These are phyloP conservation scores for Paracamarosporium sp. DNA, from an alignment of 2,329 filamentous ascomycete species.

Conservation along the genomic window DNA sequence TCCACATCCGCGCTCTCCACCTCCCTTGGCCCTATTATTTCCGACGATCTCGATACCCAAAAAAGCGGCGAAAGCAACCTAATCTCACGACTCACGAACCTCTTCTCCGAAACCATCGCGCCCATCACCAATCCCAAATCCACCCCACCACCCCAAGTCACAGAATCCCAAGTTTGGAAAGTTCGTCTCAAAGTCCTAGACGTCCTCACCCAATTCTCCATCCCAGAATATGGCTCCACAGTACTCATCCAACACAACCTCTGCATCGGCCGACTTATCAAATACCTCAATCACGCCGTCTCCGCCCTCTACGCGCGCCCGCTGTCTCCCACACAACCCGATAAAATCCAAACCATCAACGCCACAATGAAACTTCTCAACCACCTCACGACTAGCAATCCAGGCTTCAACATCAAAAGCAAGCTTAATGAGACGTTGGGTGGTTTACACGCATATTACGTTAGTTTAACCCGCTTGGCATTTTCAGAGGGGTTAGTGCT, in stretches of 20 bases:
- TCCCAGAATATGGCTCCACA: slow-evolving; percentile 64
- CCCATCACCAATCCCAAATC: slow-evolving; percentile 30
- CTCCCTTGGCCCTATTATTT: slow-evolving; percentile 71
- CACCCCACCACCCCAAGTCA: slow-evolving; percentile 23
- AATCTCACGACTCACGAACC: slow-evolving; percentile 68
- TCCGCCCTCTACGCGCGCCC: slow-evolving; percentile 59
- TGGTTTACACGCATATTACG: slow-evolving; percentile 80
- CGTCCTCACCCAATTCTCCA: slow-evolving; percentile 64
- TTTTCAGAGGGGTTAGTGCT: slow-evolving; percentile 82
- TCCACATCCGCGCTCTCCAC: slow-evolving; percentile 68
- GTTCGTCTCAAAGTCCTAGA: slow-evolving; percentile 55
- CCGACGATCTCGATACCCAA: slow-evolving; percentile 51
- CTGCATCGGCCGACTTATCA: slow-evolving; percentile 76
- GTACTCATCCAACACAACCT: slow-evolving; percentile 73
- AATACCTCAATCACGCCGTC: slow-evolving; percentile 77
- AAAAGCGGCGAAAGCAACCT: slow-evolving; percentile 53
- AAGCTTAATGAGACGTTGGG: slow-evolving; percentile 75
- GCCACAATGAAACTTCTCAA: slow-evolving; percentile 66
- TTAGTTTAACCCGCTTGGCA: slow-evolving; percentile 81
- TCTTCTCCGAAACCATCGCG: slow-evolving; percentile 64
- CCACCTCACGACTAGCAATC: slow-evolving; percentile 66
- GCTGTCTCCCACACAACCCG: slow-evolving; percentile 42
- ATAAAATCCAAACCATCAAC: slow-evolving; percentile 62
- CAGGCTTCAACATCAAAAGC: slow-evolving; percentile 70
- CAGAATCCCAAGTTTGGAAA: slow-evolving; percentile 49